Conservation (phyloP, 306 rosid genomes). For the Morella rubra region DNA sequence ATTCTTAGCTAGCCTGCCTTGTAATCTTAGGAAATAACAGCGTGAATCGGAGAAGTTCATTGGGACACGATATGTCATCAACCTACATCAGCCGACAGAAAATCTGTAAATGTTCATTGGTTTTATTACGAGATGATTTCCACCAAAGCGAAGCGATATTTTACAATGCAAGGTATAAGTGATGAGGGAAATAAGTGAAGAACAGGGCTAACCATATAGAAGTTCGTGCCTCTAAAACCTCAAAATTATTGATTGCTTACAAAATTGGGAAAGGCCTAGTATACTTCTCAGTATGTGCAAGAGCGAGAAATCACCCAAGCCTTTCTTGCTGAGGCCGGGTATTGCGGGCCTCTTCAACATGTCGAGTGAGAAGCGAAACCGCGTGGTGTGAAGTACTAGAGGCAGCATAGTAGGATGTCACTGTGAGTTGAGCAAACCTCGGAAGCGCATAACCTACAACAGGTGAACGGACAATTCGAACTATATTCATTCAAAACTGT, state of each 20-base stretch:
- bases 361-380: conserved; percentile 87
- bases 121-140: background rate
- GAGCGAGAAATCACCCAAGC: conserved; percentile 40
- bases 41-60: background rate
- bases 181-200: background rate
- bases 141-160: background rate
- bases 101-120: background rate
- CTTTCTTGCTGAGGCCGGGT: conserved; percentile 46
- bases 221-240: conserved; percentile 6
- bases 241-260: conserved; percentile 20
- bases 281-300: conserved; percentile 32
- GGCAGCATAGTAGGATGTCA: conserved; percentile 85
- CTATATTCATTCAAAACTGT: conserved; percentile 25
- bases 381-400: conserved; percentile 94
- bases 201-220: conserved; percentile 20
- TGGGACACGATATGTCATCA: background rate
- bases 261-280: conserved; percentile 36
- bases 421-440: conserved; percentile 71
- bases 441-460: conserved; percentile 78
- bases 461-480: background rate
- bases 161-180: background rate
- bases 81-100: background rate
- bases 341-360: conserved; percentile 63
- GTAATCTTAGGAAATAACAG: background rate
- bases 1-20: background rate